Percentiles rank a stretch among this genome's conserved stretches.
Conservation (phyloP, 1,284 basidiomycete species). For the Trichosporon faecale region DNA sequence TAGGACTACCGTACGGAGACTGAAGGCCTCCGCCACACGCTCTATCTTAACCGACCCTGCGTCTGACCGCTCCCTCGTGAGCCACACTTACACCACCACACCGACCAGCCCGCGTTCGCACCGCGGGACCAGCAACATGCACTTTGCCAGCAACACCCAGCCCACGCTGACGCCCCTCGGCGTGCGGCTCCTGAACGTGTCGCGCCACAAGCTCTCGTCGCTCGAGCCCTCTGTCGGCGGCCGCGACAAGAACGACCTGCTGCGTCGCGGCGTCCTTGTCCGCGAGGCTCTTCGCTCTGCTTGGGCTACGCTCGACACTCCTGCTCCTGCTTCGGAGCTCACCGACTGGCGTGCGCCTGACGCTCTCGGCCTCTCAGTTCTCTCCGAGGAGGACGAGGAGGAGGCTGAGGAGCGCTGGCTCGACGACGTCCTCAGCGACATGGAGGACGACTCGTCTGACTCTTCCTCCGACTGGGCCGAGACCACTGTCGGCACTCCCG, state of each 20-base stretch:
- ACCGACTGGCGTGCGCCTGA: conserved; percentile 36
- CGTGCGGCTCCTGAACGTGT: conserved; percentile 41
- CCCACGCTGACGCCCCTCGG: conserved; percentile 46
- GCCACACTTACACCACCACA: background rate
- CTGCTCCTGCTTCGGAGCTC: conserved; percentile 29
- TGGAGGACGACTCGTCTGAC: conserved; percentile 35
- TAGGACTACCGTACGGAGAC: background rate
- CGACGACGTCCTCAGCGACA: conserved; percentile 37
- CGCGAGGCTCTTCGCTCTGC: conserved; percentile 43
- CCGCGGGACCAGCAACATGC: conserved; percentile 28
- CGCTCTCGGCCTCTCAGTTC: conserved; percentile 43
- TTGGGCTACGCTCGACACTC: conserved; percentile 42
- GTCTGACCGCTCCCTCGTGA: background rate
- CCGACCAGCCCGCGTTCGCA: background rate
- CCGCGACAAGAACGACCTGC: conserved; percentile 29
- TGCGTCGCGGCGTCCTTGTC: conserved; percentile 42
- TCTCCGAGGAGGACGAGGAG: conserved; percentile 44
- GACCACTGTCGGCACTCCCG: conserved; percentile 27
- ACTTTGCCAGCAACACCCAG: conserved; percentile 34
- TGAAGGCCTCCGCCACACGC: background rate
- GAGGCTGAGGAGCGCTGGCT: conserved; percentile 43
- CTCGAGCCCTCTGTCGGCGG: conserved; percentile 34
- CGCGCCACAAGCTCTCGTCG: conserved; percentile 39
- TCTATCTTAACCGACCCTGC: background rate
- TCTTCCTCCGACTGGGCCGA: conserved; percentile 32